Percentiles rank a stretch among this genome's conserved stretches.
These are phyloP conservation scores for Lactifluus volemus DNA, from an alignment of 768 basidiomycete species.

Conservation along the genomic window DNA sequence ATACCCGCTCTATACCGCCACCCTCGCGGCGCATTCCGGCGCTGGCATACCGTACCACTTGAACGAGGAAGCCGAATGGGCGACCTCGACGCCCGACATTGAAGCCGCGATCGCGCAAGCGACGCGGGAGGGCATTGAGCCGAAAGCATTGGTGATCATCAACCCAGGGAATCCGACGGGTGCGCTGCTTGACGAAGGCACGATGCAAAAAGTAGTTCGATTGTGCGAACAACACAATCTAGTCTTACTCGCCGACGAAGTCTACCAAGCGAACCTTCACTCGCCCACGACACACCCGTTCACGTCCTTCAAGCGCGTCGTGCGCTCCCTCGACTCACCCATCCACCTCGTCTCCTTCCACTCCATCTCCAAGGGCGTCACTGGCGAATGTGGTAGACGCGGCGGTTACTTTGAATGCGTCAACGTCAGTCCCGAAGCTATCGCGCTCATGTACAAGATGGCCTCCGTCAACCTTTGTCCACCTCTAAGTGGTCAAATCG, in stretches of 20 bases:
- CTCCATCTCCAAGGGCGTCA: constrained; percentile 93
- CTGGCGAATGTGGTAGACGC: constrained; percentile 93
- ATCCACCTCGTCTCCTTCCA: constrained; percentile 92
- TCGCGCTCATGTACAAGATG: constrained; percentile 94
- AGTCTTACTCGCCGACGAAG: constrained; percentile 93
- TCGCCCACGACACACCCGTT: constrained; percentile 58
- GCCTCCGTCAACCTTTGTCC: constrained; percentile 86
- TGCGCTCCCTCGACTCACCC: constrained; percentile 55
- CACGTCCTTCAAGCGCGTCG: constrained; percentile 88
- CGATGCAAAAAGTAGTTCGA: constrained; percentile 68
- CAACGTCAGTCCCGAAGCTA: constrained; percentile 69
- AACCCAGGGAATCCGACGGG: constrained; percentile 99
- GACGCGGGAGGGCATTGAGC: constrained; percentile 44
- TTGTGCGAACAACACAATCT: constrained; percentile 80
- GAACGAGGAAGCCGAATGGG: constrained; percentile 75
- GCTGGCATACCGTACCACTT: constrained; percentile 81
- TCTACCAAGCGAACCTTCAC: constrained; percentile 96
- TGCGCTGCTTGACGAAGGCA: constrained; percentile 60
- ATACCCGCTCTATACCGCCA: constrained; percentile 95
- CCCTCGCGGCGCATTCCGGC: constrained; percentile 81
- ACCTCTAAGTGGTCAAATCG: constrained; percentile 84
- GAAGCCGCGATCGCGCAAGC: constrained; percentile 59
- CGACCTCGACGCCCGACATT: constrained; percentile 63
- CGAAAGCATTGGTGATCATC: constrained; percentile 91
- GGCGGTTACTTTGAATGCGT: constrained; percentile 94